Base-by-base conservation (phyloP, 352 stramenopile species). In the Phytophthora cactorum region DNA sequence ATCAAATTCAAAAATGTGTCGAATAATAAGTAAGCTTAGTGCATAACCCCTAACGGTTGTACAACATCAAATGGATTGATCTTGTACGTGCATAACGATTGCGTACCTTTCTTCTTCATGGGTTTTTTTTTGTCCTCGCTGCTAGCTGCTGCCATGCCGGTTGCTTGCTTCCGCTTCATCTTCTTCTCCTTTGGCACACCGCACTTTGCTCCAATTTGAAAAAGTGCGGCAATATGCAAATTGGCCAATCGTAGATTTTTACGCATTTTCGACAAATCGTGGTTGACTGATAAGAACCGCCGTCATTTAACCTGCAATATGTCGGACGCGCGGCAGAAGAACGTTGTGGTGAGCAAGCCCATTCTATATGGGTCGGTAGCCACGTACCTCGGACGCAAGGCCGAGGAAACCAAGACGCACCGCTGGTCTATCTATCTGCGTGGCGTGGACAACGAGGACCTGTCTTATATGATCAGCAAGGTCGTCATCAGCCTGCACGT, bases 401-500 rank as follows among this genome's bases (percentile, higher is more conserved):
- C 90, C 0, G 94, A 98, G 69, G 93, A 98, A 78, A 96, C 92
- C 53, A 93, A 97, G 78, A 98, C 96, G 8, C 96, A 99, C 61
- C 77, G 92, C 59, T 98, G 96, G 96, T 98, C 84, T 34, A 97
- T 98, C 63, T 98, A 97, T 72, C 69, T 99, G 34, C 89, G 97
- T 55, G 95, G 94, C 52, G 87, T 91, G 36, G 89, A 98, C 62
- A 87, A 96, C 36, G 95, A 98, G 74, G 96, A 99, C 76, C 78
- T 99, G 14, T 96, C 84, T 27, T 91, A 93, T 63, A 97, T 98
- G 73, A 89, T 99, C 73, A 90, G 83, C 63, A 99, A 99, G 82
- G 95, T 98, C n/a, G 88, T 98, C 41, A 99, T 99, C 78, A 98
- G 93, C 62, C 77, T 99, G 29, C 97, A 99, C 79, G 91, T 94